Conservation (phyloP, 768 basidiomycete species). For the Royoungia palumana region DNA sequence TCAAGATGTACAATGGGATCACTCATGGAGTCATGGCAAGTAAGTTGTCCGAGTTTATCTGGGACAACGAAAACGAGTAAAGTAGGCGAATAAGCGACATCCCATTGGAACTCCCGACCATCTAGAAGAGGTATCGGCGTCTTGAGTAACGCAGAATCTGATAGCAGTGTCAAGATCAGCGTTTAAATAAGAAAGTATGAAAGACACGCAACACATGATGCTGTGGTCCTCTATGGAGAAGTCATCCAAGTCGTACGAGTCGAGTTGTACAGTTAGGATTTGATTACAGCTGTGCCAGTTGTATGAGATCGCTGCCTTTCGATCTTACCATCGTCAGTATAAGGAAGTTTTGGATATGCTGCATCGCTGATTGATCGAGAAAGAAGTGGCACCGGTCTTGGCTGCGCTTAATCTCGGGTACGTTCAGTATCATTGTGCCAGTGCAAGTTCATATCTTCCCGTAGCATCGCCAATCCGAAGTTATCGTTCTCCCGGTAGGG, state of each 20-base stretch:
- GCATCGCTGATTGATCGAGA: constrained; percentile 8
- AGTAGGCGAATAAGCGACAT: no score
- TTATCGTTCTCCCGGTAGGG: not conserved
- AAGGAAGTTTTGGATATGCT: constrained; percentile 8
- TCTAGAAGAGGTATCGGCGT: not conserved
- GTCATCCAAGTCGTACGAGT: constrained; percentile 14
- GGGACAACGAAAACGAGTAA: no score
- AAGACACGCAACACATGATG: not conserved
- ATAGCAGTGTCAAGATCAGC: constrained; percentile 10
- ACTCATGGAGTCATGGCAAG: not conserved
- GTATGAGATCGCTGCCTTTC: constrained; percentile 9
- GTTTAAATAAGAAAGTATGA: not conserved
- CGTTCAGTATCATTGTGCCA: not conserved
- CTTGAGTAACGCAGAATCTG: not conserved
- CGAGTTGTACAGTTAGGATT: not conserved
- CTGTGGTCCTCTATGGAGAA: constrained; percentile 14
- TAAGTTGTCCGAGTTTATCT: no score
- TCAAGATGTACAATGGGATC: not conserved
- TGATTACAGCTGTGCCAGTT: not conserved
- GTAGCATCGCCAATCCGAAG: constrained; percentile 15
- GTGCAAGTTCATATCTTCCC: constrained; percentile 10
- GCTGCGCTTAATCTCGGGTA: constrained; percentile 6
- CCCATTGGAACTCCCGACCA: not conserved
- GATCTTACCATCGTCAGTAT: constrained; percentile 2
- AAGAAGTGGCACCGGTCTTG: constrained; percentile 23